Evolutionary conservation across 805 yeast species (phyloP), one percentile per base, ranked within the genome.

Genomic region (Starmerella etchellsii): DNA sequence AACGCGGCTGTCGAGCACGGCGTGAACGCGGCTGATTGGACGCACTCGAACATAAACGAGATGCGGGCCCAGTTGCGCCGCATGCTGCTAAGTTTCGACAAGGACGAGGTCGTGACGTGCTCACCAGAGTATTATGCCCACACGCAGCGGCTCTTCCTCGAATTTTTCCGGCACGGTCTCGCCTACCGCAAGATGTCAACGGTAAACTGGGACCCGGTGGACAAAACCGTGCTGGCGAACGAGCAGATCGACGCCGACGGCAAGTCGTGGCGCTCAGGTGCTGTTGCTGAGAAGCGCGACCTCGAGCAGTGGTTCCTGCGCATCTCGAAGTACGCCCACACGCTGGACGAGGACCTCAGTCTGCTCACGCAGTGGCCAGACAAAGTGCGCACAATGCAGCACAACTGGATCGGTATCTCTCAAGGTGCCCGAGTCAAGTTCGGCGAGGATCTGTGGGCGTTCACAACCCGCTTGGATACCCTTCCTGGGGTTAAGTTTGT

Each of bases 201-300:
- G 51, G 91, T 91, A 44, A 91, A 91, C 56, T 91, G 98, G 98
- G 98, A 91, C 60, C 98, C 98, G 0, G 73, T 91, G 0, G 98
- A 91, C 54, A 73, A 79, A 49, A 91, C 98, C 0, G 98, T 91
- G 1, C 66, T 91, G 44, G 98, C 98, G 2, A 91, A 81, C 57
- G 98, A 91, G 61, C 98, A 91, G 60, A 96, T 91, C 2, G 98
- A 91, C 58, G 59, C 78, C 2, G 72, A 82, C 34, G 98, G 98
- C 1, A 67, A 76, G 41, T 84, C 96, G 0, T 91, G 98, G 98
- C 72, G 98, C 59, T 84, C 95, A 2, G 98, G 98, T 4, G 98
- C 97, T 0, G 44, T 77, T 14, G 98, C 88, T 0, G 96, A 91
- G 58, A 84, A 83, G 60, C 70, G 68, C 46, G 62, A 73, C 39